Conservation (phyloP, 2,329 filamentous ascomycete genomes). For the Mycogone perniciosa region DNA sequence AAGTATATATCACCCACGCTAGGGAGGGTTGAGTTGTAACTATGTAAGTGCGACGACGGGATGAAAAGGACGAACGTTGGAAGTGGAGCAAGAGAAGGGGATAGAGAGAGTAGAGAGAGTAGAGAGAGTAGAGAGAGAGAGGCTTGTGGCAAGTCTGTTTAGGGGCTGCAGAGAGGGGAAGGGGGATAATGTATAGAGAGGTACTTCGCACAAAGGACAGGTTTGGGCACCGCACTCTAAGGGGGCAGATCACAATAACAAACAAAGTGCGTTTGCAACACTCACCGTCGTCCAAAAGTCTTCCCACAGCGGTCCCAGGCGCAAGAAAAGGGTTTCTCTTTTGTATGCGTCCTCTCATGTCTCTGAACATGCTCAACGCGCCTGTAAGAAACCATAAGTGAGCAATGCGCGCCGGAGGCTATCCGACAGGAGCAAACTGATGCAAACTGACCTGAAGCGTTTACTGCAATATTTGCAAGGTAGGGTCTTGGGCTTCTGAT, state of each 20-base stretch:
- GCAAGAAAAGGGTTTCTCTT: conserved; percentile 59
- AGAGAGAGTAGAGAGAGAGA: neutral
- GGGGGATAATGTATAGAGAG: conserved; percentile 12
- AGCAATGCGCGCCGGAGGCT: conserved; percentile 13
- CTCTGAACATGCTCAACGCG: conserved; percentile 59
- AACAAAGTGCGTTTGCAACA: conserved; percentile 15
- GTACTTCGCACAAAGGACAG: neutral
- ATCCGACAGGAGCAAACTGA: conserved; percentile 8
- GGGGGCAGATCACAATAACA: neutral
- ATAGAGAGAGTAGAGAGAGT: neutral
- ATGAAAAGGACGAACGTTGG: neutral
- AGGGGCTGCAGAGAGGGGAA: neutral
- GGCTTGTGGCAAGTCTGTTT: neutral
- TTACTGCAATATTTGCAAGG: conserved; percentile 60
- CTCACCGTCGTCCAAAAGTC: conserved; percentile 57
- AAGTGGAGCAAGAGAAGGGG: conserved; percentile 3
- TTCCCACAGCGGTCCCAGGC: conserved; percentile 55
- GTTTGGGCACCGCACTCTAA: neutral
- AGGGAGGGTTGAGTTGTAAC: neutral
- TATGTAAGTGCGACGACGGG: neutral
- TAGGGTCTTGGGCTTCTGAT: conserved; percentile 55
- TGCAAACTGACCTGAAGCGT: conserved; percentile 48
- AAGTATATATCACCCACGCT: conserved; percentile 29
- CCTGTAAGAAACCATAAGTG: conserved; percentile 30
- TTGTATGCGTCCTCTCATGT: conserved; percentile 59